Percentiles rank a stretch among this genome's conserved stretches.
Evolutionary conservation across 352 stramenopile genomes (phyloP).

Genomic region (Globisporangium emineosum): DNA sequence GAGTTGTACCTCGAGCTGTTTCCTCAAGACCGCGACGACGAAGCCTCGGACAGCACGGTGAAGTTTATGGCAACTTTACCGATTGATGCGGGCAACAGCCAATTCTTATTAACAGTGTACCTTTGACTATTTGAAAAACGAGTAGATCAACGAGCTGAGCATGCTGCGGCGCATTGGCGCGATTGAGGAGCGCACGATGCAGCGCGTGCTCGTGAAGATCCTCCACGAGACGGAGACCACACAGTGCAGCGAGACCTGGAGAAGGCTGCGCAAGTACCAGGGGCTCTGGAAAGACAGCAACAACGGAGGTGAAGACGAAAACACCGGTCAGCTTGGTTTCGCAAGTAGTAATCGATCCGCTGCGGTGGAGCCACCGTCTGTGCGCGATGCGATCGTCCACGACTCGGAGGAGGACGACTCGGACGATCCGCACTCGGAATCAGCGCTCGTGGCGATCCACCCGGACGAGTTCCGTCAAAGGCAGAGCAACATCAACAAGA

Average conservation of each 20-base stretch:
- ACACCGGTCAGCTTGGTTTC: background rate
- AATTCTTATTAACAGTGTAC: background rate
- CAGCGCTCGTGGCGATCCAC: constrained; percentile 16
- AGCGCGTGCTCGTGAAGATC: constrained; percentile 60
- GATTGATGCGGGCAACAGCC: no score
- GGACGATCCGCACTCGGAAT: constrained; percentile 17
- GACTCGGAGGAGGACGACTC: constrained; percentile 23
- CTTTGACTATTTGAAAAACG: background rate
- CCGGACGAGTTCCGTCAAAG: constrained; percentile 25
- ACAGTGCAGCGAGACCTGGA: constrained; percentile 40
- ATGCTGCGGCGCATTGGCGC: constrained; percentile 48
- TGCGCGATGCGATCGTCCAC: constrained; percentile 16
- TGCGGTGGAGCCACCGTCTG: constrained; percentile 26
- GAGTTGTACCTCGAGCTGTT: constrained; percentile 56
- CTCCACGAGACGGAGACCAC: constrained; percentile 37
- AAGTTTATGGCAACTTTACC: background rate
- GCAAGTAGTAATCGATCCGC: background rate
- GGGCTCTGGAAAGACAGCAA: constrained; percentile 16
- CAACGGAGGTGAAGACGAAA: background rate
- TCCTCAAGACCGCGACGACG: constrained; percentile 32
- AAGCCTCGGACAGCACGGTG: constrained; percentile 43
- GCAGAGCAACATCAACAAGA: constrained; percentile 13
- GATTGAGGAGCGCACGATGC: constrained; percentile 65
- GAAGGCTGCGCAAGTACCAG: constrained; percentile 46
- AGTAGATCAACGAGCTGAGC: constrained; percentile 32